phyloP scores from a whole-genome alignment of 345 rosid species.

The Populus simonii region DNA sequence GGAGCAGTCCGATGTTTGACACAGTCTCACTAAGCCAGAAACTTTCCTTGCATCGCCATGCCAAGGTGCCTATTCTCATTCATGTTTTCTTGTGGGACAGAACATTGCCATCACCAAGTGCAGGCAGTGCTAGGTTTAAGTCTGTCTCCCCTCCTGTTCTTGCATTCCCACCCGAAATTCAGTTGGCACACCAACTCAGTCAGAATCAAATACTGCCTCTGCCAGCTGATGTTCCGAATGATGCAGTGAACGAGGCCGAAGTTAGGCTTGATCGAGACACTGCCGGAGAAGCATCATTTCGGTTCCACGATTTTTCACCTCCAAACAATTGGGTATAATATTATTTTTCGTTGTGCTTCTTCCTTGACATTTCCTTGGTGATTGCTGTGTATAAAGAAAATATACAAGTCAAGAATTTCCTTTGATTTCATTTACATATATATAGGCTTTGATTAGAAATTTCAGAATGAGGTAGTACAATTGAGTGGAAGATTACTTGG shows the following conservation, averaged over 20 bases:
- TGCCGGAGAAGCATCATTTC: constrained; percentile 73
- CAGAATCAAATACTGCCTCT: constrained; percentile 65
- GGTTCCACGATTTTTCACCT: constrained; percentile 70
- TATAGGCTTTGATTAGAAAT: neutral
- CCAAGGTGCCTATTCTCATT: constrained; percentile 61
- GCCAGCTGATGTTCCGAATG: constrained; percentile 28
- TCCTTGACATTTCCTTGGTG: neutral
- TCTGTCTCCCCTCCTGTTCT: constrained; percentile 32
- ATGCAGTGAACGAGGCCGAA: constrained; percentile 24
- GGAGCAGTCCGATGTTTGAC: constrained; percentile 85
- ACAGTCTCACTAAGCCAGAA: constrained; percentile 88
- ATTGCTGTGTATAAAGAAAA: constrained; percentile 5
- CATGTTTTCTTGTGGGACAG: constrained; percentile 73
- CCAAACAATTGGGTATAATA: constrained; percentile 55
- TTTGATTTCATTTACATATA: neutral
- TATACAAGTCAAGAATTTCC: neutral
- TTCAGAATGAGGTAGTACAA: neutral
- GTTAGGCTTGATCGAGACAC: constrained; percentile 53
- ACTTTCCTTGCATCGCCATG: constrained; percentile 86
- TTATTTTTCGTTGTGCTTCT: neutral
- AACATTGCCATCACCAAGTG: constrained; percentile 17
- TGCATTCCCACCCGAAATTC: constrained; percentile 35
- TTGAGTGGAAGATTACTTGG: neutral
- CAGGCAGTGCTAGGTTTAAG: constrained; percentile 29
- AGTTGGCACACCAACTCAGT: constrained; percentile 34